Base-by-base conservation (phyloP, 1,284 basidiomycete species). In the Inonotus obliquus region DNA sequence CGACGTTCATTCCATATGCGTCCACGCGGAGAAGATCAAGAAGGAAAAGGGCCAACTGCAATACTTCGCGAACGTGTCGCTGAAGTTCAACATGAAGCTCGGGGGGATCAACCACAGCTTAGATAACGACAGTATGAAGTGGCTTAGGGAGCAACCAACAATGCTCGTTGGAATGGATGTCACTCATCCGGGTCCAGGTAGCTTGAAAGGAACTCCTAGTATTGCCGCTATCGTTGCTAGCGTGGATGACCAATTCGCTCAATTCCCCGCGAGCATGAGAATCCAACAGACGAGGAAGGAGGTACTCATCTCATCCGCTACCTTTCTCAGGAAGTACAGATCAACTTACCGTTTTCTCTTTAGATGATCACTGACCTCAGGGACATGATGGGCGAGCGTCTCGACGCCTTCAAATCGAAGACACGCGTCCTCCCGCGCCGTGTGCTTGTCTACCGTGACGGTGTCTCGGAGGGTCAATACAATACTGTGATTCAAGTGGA, bases 161-260 rank as follows among this genome's bases (percentile, higher is more conserved):
- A 92, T 93, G 86, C 71, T 92, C 35, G 81, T 92, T 32, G 91
- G 91, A 5, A 90, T 91, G 73, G 91, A 93, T 68, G 91, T 93
- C 14, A 91, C 90, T 0, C 91, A 92, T 72, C 88, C 89, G 23
- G 86, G 87, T 17, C 81, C 80, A 3, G 84, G 84, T 0, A 86
- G 85, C 64, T 79, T 81, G 65, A 79, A 76, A 64, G 86, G 84
- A 10, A 89, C 80, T 2, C 91, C 91, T 1, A 91, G 88, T 0
- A 83, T 93, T 64, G 89, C 90, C 0, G 91, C 89, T 0, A 86
- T 92, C 7, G 91, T 92, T 1, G 90, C 84, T 4, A 92, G 84
- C 62, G 67, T 79, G 35, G 90, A 93, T 66, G 62, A 61, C 1
- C 68, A 77, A n/a, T 89, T 79, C 68, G 82, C 82, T 0, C 86